phyloP scores from a whole-genome alignment of 176 grass and related monocot species.

The Zea luxurians region DNA sequence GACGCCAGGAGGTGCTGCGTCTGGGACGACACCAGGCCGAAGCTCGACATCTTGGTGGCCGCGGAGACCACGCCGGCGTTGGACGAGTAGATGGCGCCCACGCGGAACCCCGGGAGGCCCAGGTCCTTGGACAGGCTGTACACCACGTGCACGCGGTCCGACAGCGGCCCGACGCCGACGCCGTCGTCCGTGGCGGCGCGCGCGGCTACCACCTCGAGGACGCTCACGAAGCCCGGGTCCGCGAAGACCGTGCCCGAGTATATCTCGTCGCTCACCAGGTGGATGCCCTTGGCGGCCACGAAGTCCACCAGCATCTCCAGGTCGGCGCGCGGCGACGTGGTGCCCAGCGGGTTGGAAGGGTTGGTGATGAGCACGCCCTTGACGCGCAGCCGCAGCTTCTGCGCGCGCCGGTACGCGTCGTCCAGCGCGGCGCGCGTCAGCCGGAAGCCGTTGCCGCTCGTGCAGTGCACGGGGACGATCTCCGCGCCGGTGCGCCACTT shows the following conservation, averaged over 20 bases:
- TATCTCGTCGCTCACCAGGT: conserved; percentile 96
- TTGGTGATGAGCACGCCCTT: conserved; percentile 91
- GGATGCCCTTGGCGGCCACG: conserved; percentile 63
- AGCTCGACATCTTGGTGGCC: conserved; percentile 98
- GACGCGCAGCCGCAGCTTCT: conserved; percentile 60
- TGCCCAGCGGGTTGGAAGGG: conserved; percentile 94
- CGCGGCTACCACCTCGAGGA: conserved; percentile 55
- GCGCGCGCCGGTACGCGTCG: conserved; percentile 60
- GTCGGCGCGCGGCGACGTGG: conserved; percentile 46
- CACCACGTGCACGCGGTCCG: conserved; percentile 69
- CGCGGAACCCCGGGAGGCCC: conserved; percentile 86
- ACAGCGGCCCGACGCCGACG: not conserved
- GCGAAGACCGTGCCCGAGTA: conserved; percentile 78
- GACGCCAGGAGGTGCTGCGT: conserved; percentile 79
- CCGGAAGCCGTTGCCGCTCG: conserved; percentile 60
- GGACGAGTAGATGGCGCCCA: conserved; percentile 80
- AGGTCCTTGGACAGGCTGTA: conserved; percentile 96
- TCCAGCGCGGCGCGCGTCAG: conserved; percentile 70
- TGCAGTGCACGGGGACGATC: conserved; percentile 86
- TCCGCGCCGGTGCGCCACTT: conserved; percentile 94
- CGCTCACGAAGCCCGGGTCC: conserved; percentile 66
- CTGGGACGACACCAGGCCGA: conserved; percentile 87
- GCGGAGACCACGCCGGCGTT: conserved; percentile 70
- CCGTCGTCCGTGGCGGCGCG: not conserved
- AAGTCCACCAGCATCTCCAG: conserved; percentile 66